These are phyloP conservation scores for Ambrosia trifida DNA, from an alignment of 129 eudicot species.

Conservation along the genomic window DNA sequence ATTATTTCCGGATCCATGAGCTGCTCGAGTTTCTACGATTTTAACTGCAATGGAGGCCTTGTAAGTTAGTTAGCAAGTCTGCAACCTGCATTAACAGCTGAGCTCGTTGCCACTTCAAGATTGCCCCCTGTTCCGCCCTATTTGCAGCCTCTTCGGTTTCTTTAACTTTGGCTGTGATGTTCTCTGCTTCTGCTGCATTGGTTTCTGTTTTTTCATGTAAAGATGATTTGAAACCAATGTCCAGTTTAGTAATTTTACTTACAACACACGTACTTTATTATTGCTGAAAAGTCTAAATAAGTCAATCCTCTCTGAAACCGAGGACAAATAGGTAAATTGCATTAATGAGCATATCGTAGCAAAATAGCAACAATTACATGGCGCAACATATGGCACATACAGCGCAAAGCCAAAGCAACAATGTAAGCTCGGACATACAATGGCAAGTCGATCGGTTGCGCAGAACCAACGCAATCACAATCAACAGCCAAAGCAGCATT, in stretches of 20 bases:
- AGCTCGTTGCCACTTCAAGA: slow-evolving; percentile 66
- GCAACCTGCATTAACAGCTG: slow-evolving; percentile 77
- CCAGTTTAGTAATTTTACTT: slow-evolving; percentile 14
- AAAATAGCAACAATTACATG: too few species aligned
- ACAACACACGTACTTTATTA: background rate
- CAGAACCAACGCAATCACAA: too few species aligned
- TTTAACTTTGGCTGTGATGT: slow-evolving; percentile 39
- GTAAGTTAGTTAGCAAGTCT: slow-evolving; percentile 71
- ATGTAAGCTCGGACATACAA: too few species aligned
- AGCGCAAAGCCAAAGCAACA: too few species aligned
- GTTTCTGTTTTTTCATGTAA: slow-evolving; percentile 9
- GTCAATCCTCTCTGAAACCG: background rate
- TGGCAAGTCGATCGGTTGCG: too few species aligned
- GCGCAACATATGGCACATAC: too few species aligned
- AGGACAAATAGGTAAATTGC: background rate
- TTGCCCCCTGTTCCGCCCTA: slow-evolving; percentile 51
- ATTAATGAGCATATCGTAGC: too few species aligned
- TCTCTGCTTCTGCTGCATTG: slow-evolving; percentile 26
- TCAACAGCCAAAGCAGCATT: too few species aligned
- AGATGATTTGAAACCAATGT: slow-evolving; percentile 6
- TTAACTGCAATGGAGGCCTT: slow-evolving; percentile 71
- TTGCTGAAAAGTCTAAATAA: background rate
- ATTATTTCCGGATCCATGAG: slow-evolving; percentile 17
- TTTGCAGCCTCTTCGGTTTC: slow-evolving; percentile 61
- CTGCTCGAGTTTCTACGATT: slow-evolving; percentile 65